Conservation (phyloP, 805 yeast genomes). For the Hermanozyma aechmeae region DNA sequence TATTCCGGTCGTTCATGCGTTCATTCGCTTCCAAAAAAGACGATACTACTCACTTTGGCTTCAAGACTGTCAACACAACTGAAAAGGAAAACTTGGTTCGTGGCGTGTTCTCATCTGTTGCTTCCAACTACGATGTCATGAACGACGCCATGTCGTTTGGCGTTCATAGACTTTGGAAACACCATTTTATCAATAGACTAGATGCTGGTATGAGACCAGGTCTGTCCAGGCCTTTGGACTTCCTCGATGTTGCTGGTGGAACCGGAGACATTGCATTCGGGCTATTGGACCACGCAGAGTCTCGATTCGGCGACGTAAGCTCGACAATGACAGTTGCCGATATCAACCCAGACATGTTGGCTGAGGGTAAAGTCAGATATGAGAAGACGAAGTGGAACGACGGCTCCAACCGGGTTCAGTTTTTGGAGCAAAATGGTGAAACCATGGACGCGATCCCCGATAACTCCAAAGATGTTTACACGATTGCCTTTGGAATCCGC, state of each 20-base stretch:
- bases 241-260: conserved; percentile 97
- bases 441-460: conserved; percentile 73
- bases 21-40: too few relatives aligned
- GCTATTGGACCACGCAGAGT: conserved; percentile 80
- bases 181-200: conserved; percentile 74
- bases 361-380: conserved; percentile 80
- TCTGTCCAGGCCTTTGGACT: conserved; percentile 63
- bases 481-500: conserved; percentile 95
- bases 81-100: conserved; percentile 81
- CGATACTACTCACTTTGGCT: conserved; percentile 88
- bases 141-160: conserved; percentile 98
- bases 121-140: conserved; percentile 91
- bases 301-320: conserved; percentile 61
- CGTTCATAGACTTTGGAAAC: conserved; percentile 90
- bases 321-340: conserved; percentile 88
- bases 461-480: conserved; percentile 87
- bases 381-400: conserved; percentile 52
- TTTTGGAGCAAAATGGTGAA: conserved; percentile 91
- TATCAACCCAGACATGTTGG: conserved; percentile 92
- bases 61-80: conserved; percentile 65
- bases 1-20: too few relatives aligned
- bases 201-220: conserved; percentile 95
- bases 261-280: conserved; percentile 98
- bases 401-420: conserved; percentile 53
- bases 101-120: conserved; percentile 89